Evolutionary conservation across 176 grass and related monocot species (phyloP).

Genomic region (Rhynchospora tenuis): DNA sequence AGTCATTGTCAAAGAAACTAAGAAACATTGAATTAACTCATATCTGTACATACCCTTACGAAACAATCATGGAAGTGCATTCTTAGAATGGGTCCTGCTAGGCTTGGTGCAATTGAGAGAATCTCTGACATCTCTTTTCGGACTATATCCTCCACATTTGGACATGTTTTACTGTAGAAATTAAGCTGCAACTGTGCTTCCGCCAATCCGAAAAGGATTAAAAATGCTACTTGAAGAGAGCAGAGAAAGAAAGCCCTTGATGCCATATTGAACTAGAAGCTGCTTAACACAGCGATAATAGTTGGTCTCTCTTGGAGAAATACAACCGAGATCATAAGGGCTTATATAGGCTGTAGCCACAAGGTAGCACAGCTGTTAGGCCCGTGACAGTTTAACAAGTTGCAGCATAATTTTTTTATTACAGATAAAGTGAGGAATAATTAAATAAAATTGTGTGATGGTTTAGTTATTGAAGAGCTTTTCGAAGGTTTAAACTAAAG

Average conservation of each 20-base stretch:
- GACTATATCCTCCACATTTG: conserved; percentile 25
- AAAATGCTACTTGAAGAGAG: conserved; percentile 12
- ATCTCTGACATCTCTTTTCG: conserved; percentile 28
- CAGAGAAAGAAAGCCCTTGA: conserved; percentile 8
- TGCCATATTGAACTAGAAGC: conserved; percentile 9
- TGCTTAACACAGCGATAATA: neutral
- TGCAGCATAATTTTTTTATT: neutral
- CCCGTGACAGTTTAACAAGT: neutral
- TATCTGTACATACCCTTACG: conserved; percentile 39
- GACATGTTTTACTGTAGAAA: conserved; percentile 33
- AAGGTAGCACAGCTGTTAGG: neutral
- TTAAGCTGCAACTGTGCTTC: conserved; percentile 27
- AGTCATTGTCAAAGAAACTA: neutral
- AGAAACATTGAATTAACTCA: neutral
- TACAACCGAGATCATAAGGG: conserved; percentile 2
- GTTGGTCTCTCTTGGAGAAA: neutral
- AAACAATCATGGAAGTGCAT: conserved; percentile 80
- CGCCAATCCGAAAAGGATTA: neutral
- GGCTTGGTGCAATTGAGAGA: conserved; percentile 24
- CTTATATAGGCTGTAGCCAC: conserved; percentile 12
- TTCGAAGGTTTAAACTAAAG: neutral
- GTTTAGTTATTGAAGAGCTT: neutral
- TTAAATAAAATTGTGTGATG: neutral
- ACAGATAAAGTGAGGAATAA: neutral
- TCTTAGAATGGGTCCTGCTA: conserved; percentile 49